Evolutionary conservation across 2,329 filamentous ascomycete species (phyloP), one percentile per base, ranked within the genome.

Genomic region (Penicillium hesseltinei): DNA sequence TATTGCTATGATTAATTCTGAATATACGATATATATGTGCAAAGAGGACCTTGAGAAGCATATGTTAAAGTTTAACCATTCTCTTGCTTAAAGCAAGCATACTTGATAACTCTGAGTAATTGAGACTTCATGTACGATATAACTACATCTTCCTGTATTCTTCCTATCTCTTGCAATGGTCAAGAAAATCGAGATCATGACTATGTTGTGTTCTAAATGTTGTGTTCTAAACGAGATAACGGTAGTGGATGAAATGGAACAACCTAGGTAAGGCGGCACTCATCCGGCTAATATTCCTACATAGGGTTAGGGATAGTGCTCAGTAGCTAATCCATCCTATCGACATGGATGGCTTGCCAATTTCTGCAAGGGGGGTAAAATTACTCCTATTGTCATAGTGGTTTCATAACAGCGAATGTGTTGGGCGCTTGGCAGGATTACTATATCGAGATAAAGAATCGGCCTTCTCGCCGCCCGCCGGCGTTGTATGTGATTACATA

Each of bases 401-500:
- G 15, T 31, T 5, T 43, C 21, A 43, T 25, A 15, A n/a, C 13
- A n/a, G 13, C 13, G 3, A 42, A 39, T 31, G 7, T 29, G 11
- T 40, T 33, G 6, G 36, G n/a, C n/a, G n/a, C 36, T 43, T 43
- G 40, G 40, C 40, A 25, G 23, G 42, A 31, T 47, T 40, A 35
- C 33, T 39, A 31, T 31, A 31, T 15, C 19, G 6, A 21, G 36
- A 33, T 33, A 35, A 44, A 17, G 21, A 27, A 40, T 33, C 38
- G 46, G 56, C 47, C 35, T 58, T 58, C 40, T 39, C 4, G 31
- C 56, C 56, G 56, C n/a, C 9, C 15, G 40, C 15, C 33, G 7
- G 36, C 15, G n/a, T 13, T n/a, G n/a, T 45, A 29, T 40, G 33
- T 25, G 50, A 23, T 64, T 63, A 63, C 55, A 54, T 65, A 62